phyloP scores from a whole-genome alignment of 2,329 filamentous ascomycete species.

The Aspergillus latus region DNA sequence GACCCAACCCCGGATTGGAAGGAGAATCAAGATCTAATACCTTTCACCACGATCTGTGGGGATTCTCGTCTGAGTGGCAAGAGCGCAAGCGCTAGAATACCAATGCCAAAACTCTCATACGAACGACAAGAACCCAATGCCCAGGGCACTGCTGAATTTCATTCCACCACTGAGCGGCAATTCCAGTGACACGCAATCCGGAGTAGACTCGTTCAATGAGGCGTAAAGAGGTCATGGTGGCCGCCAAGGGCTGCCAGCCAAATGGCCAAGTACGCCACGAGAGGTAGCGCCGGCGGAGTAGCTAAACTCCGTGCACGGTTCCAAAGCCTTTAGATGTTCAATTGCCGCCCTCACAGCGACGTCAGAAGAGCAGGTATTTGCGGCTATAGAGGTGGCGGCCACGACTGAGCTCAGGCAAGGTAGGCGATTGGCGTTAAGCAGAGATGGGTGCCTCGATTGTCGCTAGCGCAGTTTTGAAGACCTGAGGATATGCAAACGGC shows the following conservation, averaged over 20 bases:
- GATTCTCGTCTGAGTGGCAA: background rate
- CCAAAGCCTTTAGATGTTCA: background rate
- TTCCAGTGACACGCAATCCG: background rate
- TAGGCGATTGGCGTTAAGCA: background rate
- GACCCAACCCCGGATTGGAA: background rate
- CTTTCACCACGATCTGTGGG: background rate
- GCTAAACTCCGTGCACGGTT: background rate
- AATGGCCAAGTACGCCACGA: background rate
- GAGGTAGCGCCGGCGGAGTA: background rate
- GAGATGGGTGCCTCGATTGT: background rate
- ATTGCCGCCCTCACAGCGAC: background rate
- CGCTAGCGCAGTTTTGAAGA: background rate
- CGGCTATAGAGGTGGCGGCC: background rate
- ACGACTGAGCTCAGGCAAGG: background rate
- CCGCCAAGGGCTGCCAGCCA: background rate
- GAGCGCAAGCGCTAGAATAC: background rate
- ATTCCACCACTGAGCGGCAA: conserved; percentile 2
- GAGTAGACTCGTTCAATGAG: background rate
- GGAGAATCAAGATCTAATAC: background rate
- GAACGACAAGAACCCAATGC: background rate
- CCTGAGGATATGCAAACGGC: conserved; percentile 4
- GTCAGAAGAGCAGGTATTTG: background rate
- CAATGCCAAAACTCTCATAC: background rate
- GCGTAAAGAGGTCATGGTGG: background rate
- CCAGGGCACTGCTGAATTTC: background rate